Conservation (phyloP, 345 rosid genomes). For the Dimocarpus longan region DNA sequence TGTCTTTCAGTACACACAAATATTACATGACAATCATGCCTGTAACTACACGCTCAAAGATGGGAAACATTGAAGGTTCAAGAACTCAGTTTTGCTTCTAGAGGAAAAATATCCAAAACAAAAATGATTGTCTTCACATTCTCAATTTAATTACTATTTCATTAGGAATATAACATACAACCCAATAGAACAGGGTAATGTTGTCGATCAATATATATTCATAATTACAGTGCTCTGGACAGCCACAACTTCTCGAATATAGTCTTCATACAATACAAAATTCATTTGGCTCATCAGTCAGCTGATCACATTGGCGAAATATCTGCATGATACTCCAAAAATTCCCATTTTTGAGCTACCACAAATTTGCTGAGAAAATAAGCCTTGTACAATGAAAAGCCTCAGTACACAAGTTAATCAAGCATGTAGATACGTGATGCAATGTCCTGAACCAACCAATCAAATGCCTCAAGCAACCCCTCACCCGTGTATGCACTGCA, state of each 20-base stretch:
- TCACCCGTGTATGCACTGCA: conserved; percentile 90
- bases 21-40: neutral
- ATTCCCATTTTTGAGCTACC: neutral
- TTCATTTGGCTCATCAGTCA: neutral
- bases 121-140: neutral
- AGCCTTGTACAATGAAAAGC: conserved; percentile 3
- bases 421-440: conserved; percentile 92
- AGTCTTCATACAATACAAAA: neutral
- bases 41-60: neutral
- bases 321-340: neutral
- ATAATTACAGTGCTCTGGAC: neutral
- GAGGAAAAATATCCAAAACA: neutral
- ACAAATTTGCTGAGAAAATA: neutral
- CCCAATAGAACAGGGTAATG: neutral
- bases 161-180: neutral
- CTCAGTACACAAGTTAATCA: conserved; percentile 34
- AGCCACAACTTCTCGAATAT: neutral
- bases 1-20: neutral
- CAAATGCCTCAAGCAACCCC: conserved; percentile 84
- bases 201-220: neutral
- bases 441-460: conserved; percentile 96
- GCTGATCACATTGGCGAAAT: neutral
- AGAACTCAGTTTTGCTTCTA: neutral
- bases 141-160: neutral
- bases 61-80: neutral